Percentiles rank a stretch among this genome's conserved stretches.
These are phyloP conservation scores for Allium fistulosum DNA, from an alignment of 106 monocot species.

Conservation along the genomic window DNA sequence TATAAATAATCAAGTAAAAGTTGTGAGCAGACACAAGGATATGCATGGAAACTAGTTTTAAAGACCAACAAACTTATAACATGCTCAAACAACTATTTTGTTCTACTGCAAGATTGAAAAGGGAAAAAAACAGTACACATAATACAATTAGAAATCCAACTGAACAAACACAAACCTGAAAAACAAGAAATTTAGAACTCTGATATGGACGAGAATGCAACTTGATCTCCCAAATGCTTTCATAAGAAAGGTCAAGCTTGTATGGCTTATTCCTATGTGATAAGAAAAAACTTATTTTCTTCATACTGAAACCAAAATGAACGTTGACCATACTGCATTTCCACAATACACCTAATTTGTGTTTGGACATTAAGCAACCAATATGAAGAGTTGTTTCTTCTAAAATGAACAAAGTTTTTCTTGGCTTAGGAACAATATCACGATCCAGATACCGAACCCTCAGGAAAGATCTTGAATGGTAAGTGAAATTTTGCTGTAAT, in stretches of 20 bases:
- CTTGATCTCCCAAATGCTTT: constrained; percentile 92
- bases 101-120: too few relatives aligned
- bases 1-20: too few relatives aligned
- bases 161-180: neutral
- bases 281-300: constrained; percentile 52
- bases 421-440: constrained; percentile 54
- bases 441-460: constrained; percentile 12
- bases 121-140: too few relatives aligned
- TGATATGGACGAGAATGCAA: constrained; percentile 20
- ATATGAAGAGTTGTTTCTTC: constrained; percentile 34
- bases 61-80: too few relatives aligned
- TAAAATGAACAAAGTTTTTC: constrained; percentile 22
- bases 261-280: constrained; percentile 17
- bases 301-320: constrained; percentile 56
- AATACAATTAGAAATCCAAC: too few relatives aligned
- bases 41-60: too few relatives aligned
- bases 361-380: constrained; percentile 41
- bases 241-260: constrained; percentile 74
- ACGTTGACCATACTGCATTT: constrained; percentile 21
- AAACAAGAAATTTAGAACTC: constrained; percentile 35
- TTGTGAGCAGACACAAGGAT: too few relatives aligned
- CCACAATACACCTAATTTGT: constrained; percentile 43
- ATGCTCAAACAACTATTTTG: too few relatives aligned
- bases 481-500: neutral
- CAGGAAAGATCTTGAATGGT: constrained; percentile 6